Evolutionary conservation across 2,329 filamentous ascomycete genomes (phyloP).

Genomic region (Coleophoma cylindrospora): DNA sequence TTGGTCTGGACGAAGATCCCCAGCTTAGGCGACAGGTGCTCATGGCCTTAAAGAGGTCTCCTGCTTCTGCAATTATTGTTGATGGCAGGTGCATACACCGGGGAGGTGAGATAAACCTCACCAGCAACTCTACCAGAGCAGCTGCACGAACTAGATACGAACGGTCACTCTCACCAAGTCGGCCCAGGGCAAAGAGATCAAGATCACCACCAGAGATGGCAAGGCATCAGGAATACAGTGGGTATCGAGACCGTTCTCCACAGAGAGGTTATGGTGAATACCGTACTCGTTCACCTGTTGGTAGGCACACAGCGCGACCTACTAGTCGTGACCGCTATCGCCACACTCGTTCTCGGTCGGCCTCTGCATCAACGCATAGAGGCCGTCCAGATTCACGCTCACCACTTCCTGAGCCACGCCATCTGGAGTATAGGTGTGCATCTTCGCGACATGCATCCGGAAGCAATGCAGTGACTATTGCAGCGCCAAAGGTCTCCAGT

Average conservation of each 20-base stretch:
- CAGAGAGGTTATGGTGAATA: too few relatives aligned
- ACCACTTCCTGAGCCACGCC: neutral
- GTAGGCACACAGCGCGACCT: too few relatives aligned
- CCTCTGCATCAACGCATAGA: slow-evolving; percentile 6
- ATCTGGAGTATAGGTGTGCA: too few relatives aligned
- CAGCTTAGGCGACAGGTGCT: slow-evolving; percentile 11
- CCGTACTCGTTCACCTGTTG: too few relatives aligned
- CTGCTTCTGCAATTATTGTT: slow-evolving; percentile 14
- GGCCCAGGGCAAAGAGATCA: neutral
- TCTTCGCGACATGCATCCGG: neutral
- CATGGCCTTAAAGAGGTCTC: slow-evolving; percentile 14
- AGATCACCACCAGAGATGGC: neutral
- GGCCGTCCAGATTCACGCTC: slow-evolving; percentile 4
- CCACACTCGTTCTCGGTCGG: neutral
- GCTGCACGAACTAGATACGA: slow-evolving; percentile 1
- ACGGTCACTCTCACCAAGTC: neutral
- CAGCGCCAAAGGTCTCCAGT: too few relatives aligned
- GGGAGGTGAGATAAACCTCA: slow-evolving; percentile 14
- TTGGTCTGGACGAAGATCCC: slow-evolving; percentile 12
- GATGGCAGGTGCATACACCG: slow-evolving; percentile 16
- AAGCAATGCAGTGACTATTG: slow-evolving; percentile 5
- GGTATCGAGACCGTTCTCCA: too few relatives aligned
- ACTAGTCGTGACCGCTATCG: too few relatives aligned
- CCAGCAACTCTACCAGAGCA: neutral
- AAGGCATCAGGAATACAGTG: too few relatives aligned